Conservation (phyloP, 768 basidiomycete species). For the Suillus lakei region DNA sequence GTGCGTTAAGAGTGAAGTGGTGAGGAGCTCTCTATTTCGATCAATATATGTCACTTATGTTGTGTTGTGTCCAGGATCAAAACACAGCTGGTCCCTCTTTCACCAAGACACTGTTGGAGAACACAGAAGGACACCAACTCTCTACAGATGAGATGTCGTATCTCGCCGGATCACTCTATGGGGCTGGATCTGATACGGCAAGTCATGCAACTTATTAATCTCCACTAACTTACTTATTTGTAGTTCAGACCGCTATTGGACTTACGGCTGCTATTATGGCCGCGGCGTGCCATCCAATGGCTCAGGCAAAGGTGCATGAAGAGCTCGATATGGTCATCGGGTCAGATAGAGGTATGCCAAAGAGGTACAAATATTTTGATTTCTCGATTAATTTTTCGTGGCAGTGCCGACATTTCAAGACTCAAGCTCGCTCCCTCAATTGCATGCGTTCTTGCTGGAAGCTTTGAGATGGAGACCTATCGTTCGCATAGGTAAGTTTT, state of each 20-base stretch:
- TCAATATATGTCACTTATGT: not conserved
- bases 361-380: not conserved
- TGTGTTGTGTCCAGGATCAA: not conserved
- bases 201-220: not conserved
- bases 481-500: not conserved
- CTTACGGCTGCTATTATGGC: not conserved
- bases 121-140: not conserved
- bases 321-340: not conserved
- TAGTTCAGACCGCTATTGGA: not conserved
- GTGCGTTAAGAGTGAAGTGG: not conserved
- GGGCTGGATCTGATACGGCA: not conserved
- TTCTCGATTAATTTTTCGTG: not conserved
- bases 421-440: not conserved
- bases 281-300: not conserved
- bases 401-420: not conserved
- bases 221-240: not conserved
- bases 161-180: not conserved
- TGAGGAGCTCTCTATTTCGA: not conserved
- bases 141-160: not conserved
- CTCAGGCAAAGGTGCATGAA: not conserved
- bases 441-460: not conserved
- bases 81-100: not conserved
- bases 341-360: not conserved
- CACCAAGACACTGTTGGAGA: not conserved
- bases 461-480: constrained; percentile 1